A percentile compares a stretch with the other conserved stretches of the same genome.
These are phyloP conservation scores for Protomyces arabidopsidicola DNA, from an alignment of 1,139 yeast genomes.

Conservation along the genomic window DNA sequence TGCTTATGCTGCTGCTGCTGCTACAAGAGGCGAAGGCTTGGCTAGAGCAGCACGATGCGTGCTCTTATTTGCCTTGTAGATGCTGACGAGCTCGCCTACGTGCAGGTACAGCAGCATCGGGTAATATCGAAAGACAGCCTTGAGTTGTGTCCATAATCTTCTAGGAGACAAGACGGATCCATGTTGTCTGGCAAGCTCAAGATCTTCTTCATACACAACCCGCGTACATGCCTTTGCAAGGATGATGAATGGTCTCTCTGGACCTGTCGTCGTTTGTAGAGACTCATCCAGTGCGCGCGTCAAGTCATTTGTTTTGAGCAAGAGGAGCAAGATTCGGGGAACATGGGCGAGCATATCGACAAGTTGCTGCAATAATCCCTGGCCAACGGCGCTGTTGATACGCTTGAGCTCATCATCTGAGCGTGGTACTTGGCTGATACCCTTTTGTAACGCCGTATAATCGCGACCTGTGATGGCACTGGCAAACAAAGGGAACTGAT, in stretches of 20 bases:
- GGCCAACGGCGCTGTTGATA: conserved; percentile 62
- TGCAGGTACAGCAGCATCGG: conserved; percentile 13
- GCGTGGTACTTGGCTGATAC: conserved; percentile 46
- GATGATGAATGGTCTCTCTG: conserved; percentile 79
- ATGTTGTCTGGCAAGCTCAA: conserved; percentile 26
- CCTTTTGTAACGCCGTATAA: conserved; percentile 48
- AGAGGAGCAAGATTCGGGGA: conserved; percentile 78
- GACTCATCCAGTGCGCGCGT: conserved; percentile 84
- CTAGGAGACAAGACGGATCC: background rate
- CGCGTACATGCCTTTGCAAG: conserved; percentile 86
- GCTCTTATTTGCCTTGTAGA: background rate
- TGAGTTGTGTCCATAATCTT: background rate
- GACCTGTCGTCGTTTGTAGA: conserved; percentile 76
- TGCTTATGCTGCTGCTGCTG: background rate
- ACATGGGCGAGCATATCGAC: conserved; percentile 74
- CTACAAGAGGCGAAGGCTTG: background rate
- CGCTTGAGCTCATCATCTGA: conserved; percentile 53
- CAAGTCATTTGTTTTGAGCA: conserved; percentile 88
- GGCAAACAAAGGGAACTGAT: conserved; percentile 72
- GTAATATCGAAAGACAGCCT: conserved; percentile 18
- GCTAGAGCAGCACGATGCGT: too few species aligned
- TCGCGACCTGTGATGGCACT: conserved; percentile 94
- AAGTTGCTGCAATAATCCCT: conserved; percentile 64
- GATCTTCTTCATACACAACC: conserved; percentile 61
- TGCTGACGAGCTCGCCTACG: conserved; percentile 9